Conservation (phyloP, 352 stramenopile species). For the Globisporangium iwayamae region DNA sequence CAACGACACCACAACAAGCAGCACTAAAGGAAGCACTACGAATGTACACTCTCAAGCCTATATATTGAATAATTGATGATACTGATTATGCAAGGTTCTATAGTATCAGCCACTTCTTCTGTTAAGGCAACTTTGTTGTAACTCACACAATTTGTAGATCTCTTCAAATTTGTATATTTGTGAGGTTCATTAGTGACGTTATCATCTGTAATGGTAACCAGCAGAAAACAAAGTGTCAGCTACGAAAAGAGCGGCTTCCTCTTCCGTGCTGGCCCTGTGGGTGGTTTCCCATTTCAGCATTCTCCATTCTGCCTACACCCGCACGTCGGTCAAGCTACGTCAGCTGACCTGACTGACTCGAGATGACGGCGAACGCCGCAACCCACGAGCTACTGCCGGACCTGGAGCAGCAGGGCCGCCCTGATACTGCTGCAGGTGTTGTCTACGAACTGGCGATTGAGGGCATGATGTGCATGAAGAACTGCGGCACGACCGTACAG, state of each 20-base stretch:
- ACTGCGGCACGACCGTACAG: constrained; percentile 90
- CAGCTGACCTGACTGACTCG: neutral
- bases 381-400: constrained; percentile 5
- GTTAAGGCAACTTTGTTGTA: no score
- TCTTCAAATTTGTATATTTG: no score
- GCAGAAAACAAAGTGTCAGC: neutral
- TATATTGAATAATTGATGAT: no score
- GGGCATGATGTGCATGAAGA: constrained; percentile 95
- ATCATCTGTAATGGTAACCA: no score
- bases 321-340: neutral
- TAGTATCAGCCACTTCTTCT: no score
- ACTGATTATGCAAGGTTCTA: no score
- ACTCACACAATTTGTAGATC: no score
- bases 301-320: neutral
- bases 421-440: neutral
- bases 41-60: no score
- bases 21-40: no score
- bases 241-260: neutral
- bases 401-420: constrained; percentile 3
- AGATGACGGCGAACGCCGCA: constrained; percentile 7
- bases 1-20: neutral
- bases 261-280: neutral
- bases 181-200: no score
- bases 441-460: constrained; percentile 82
- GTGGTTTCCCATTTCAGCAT: neutral